Conservation (phyloP, 2,329 filamentous ascomycete species). For the Mycosphaerella sp. region DNA sequence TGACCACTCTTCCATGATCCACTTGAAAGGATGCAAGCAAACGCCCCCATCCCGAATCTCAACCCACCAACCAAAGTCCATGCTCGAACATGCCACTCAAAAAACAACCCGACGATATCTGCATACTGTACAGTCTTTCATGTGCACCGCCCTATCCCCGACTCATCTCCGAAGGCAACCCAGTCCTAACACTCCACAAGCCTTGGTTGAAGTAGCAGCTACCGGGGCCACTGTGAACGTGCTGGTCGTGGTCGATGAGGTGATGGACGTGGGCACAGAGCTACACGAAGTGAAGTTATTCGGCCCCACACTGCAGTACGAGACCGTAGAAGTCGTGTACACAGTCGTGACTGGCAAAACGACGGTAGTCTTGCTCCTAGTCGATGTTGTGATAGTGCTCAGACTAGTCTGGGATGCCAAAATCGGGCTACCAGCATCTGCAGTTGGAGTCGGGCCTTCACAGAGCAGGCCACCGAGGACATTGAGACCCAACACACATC, state of each 20-base stretch:
- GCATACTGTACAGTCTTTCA: conserved; percentile 1
- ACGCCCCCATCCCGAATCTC: background rate
- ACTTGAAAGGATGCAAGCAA: background rate
- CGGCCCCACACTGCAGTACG: conserved; percentile 18
- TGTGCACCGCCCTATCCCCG: background rate
- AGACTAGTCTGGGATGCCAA: no score
- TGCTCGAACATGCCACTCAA: background rate
- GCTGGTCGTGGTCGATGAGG: background rate
- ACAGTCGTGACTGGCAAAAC: conserved; percentile 23
- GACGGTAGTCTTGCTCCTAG: conserved; percentile 5
- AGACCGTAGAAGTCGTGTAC: conserved; percentile 23
- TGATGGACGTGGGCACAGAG: background rate
- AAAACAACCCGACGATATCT: background rate
- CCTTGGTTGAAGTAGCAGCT: background rate
- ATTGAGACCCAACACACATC: conserved; percentile 4
- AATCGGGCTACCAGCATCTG: background rate
- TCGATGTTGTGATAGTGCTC: background rate
- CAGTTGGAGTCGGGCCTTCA: background rate
- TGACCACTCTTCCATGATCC: conserved; percentile 6
- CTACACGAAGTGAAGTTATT: conserved; percentile 8
- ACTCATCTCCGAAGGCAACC: background rate
- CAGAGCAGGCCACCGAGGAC: background rate
- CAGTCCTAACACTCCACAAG: conserved; percentile 4
- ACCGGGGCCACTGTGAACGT: background rate
- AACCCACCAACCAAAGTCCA: background rate